Base-by-base conservation (phyloP, 2,329 filamentous ascomycete species). In the Aaosphaeria pasadenensis region DNA sequence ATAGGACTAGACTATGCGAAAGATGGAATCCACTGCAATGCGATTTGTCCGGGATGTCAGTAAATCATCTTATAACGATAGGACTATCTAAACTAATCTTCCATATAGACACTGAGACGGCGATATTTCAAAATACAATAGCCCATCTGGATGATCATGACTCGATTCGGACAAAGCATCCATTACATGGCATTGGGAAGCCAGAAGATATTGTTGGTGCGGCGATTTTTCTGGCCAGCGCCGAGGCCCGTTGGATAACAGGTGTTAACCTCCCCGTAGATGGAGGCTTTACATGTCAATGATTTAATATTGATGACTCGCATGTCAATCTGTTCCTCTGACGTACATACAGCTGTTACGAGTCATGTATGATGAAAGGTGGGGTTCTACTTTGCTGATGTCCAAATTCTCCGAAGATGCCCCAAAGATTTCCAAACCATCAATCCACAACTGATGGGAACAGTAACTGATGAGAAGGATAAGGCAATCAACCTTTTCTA, bases 21-120 rank as follows among this genome's bases (percentile, higher is more conserved):
- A 0, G 58, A 75, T 7, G 63, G 71, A 0, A 78, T 82, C 30
- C 78, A 82, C 50, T 72, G 74, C 33, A 82, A 82, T 54, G 77
- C 77, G 0, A 69, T 82, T 5, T 80, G 77, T 45, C 79, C 80
- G 4, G 80, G 79, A 5, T 81, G 60, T 65, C 59, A 67, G 72
- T 11, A 13, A 13, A 11, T 36, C 13, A 11, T 36, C 9, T 13
- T 36, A 36, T 2, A 36, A 11, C 9, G 9, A 9, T 11, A 11
- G 9, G 13, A 11, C 33, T 36, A 9, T 24, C 17, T 13, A 36
- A 11, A 13, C 13, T 13, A 3, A 36, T 11, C 33, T 36, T 4
- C 33, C 33, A 58, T 48, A 63, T 36, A 63, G 58, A 13, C 53
- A 53, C 30, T 64, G 62, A 3, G 54, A 60, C 1, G 62, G 69